Conservation (phyloP, 2,329 filamentous ascomycete genomes). For the Penicillium sp. region DNA sequence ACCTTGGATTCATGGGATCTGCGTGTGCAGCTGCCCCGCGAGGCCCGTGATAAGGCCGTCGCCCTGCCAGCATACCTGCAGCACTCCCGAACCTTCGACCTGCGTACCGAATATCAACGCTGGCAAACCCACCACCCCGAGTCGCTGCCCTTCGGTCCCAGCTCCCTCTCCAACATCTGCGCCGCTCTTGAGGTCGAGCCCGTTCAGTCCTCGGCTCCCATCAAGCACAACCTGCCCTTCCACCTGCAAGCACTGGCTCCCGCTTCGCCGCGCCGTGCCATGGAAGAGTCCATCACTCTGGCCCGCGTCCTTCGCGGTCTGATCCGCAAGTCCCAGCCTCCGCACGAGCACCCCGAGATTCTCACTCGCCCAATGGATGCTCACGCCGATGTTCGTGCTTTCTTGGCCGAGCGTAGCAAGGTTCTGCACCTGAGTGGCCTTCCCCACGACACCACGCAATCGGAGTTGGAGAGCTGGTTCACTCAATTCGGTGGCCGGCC, state of each 20-base stretch:
- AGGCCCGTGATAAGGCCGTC: constrained; percentile 97
- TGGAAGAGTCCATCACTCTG: constrained; percentile 96
- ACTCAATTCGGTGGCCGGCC: constrained; percentile 97
- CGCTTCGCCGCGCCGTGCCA: constrained; percentile 90
- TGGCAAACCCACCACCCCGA: constrained; percentile 99
- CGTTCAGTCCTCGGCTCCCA: constrained; percentile 94
- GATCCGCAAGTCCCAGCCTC: constrained; percentile 93
- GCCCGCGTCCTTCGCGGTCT: constrained; percentile 89
- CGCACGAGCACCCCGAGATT: constrained; percentile 92
- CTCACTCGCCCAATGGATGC: constrained; percentile 96
- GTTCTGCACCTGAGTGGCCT: constrained; percentile 97
- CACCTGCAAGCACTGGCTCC: constrained; percentile 95
- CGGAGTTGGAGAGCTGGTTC: constrained; percentile 98
- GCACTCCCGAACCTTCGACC: constrained; percentile 95
- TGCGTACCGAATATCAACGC: constrained; percentile 95
- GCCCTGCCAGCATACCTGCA: constrained; percentile 96
- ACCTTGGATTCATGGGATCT: constrained; percentile 98
- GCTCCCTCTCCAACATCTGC: constrained; percentile 95
- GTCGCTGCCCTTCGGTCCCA: constrained; percentile 93
- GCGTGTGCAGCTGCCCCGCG: constrained; percentile 93
- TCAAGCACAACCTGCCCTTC: constrained; percentile 98
- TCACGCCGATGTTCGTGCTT: constrained; percentile 92
- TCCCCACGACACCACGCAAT: constrained; percentile 97
- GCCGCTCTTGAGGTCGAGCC: constrained; percentile 97
- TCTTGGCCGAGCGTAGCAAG: constrained; percentile 95